Evolutionary conservation across 2,329 filamentous ascomycete genomes (phyloP), one percentile per base, ranked within the genome.

Genomic region (Saccharata proteae): DNA sequence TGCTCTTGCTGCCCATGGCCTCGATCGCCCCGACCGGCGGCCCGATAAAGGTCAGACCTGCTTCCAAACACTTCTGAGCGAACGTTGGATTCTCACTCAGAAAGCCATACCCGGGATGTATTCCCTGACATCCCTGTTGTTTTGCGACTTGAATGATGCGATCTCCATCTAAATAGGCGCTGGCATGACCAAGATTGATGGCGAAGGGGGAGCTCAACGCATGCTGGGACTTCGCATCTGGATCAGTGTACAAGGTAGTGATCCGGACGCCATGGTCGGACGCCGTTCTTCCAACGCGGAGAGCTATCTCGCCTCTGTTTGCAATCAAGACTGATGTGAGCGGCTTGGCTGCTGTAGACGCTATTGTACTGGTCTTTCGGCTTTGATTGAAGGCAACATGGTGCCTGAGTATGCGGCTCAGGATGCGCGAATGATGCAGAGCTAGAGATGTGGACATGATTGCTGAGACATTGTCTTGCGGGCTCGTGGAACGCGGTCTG

Each of bases 21-120:
- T 77, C 72, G 34, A 78, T 77, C 3, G 85, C 84, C 36, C 79
- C 65, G 55, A 62, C 73, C 3, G 90, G 85, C 2, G 90, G 90
- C 0, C 90, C 90, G 46, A 98, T 92, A 52, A 98, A 98, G 34
- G 88, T 77, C 41, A 98, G 70, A 8, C 90, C 90, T 26, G 86
- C 86, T 45, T 90, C 77, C 45, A 81, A 79, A 54, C 88, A 96
- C 52, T 82, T 77, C 46, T 76, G 74, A 3, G 90, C 90, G 53
- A 98, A 98, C 5, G 68, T 74, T 6, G 88, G 77, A 57, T 98
- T 98, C 61, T 98, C 90, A 39, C 82, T 92, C 42, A 96, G 62
- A 53, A 78, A 98, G 25, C 90, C 90, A 61, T 98, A 98, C 15
- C 90, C 90, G 0, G 90, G 90, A 56, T 98, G 90, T 43, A 98